Evolutionary conservation across 257 asterid species (phyloP).

Genomic region (Lycium ferocissimum): DNA sequence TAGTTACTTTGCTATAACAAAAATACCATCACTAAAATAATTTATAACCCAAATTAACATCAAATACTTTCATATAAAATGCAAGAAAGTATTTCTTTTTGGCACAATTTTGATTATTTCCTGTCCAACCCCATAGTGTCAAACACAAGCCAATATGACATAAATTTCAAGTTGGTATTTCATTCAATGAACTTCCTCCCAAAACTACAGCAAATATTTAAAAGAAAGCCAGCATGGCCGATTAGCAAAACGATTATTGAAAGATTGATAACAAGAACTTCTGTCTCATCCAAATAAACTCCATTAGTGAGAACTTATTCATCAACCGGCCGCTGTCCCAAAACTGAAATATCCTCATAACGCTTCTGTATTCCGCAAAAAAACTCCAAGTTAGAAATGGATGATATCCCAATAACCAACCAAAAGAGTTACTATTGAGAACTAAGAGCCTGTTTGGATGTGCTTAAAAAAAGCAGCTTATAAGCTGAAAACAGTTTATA

Average conservation of each 20-base stretch:
- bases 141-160: background rate
- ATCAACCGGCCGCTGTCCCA: conserved; percentile 74
- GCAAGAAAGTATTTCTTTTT: background rate
- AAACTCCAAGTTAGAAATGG: background rate
- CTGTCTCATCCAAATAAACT: conserved; percentile 21
- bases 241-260: conserved; percentile 45
- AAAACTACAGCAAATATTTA: conserved; percentile 29
- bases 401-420: background rate
- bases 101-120: conserved; percentile 9
- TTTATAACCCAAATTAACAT: background rate
- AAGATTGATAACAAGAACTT: conserved; percentile 44
- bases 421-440: background rate
- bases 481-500: too few species aligned
- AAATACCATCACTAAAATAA: background rate
- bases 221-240: conserved; percentile 31
- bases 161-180: conserved; percentile 20
- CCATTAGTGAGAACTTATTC: conserved; percentile 50
- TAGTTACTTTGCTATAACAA: background rate
- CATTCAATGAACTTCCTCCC: conserved; percentile 23
- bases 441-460: too few species aligned
- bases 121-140: background rate
- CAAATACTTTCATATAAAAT: conserved; percentile 7
- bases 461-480: too few species aligned
- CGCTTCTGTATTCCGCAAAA: conserved; percentile 63
- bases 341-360: conserved; percentile 78